Base-by-base conservation (phyloP, 345 rosid species). In the Eucalyptus rudis region DNA sequence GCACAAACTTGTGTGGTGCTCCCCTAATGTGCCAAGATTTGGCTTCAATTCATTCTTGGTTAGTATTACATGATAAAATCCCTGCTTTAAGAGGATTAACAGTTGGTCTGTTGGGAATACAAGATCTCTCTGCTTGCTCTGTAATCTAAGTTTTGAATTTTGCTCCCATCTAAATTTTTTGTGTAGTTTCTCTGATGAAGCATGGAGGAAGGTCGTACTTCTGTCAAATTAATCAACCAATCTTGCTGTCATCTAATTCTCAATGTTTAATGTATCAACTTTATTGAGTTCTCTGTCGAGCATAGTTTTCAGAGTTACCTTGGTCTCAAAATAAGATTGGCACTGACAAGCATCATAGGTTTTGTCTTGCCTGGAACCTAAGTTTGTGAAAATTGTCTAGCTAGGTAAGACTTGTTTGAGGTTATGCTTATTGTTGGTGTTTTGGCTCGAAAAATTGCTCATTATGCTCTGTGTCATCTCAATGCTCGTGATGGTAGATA, bases 361-460 rank as follows among this genome's bases (percentile, higher is more conserved):
- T 56, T 3, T 58, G n/a, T 58, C n/a, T 58, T 58, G 64, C 64
- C 12, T 58, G 64, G n/a, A 25, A 58, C 13, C 29, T 58, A 58
- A 10, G n/a, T 58, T 58, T 58, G 64, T 58, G 64, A 58, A 58
- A 58, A 58, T 5, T 25, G 2, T 58, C 64, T 12, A 24, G 64
- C n/a, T 25, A 5, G n/a, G n/a, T 58, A 58, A 25, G 64, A 11
- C 13, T 16, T 16, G 79, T 31, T 16, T 15, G 43, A 66, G 79
- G 79, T 66, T 66, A 20, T 8, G 79, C 79, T 31, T n/a, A 12
- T 59, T 27, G 68, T 59, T 59, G n/a, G 6, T 59, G n/a, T 6
- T 59, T 59, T 64, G 9, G 36, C 7, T 0, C 0, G 71, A 29
- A 29, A 14, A n/a, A 16, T 29, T n/a, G 33, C 79, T 4, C 8